Conservation (phyloP, 1,139 yeast genomes). For the Meyerozyma smithsonii region DNA sequence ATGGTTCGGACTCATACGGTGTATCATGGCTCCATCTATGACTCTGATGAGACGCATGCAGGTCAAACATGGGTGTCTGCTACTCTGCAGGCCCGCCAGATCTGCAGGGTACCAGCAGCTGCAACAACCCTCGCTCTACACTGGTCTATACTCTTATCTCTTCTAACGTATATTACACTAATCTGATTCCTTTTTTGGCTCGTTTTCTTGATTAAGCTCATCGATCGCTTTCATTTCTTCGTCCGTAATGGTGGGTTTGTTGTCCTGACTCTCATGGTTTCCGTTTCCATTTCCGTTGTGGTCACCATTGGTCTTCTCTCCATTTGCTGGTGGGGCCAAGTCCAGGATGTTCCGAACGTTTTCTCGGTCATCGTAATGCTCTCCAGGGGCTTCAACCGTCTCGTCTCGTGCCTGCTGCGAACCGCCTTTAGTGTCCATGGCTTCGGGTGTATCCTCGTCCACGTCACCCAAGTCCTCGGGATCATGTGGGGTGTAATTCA, state of each 20-base stretch:
- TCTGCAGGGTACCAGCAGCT: no score
- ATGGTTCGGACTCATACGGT: no score
- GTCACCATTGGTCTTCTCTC: slow-evolving; percentile 17
- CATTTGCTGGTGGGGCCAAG: background rate
- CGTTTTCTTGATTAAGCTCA: slow-evolving; percentile 22
- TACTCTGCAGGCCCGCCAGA: no score
- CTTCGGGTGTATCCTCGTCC: slow-evolving; percentile 68
- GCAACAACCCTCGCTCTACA: no score
- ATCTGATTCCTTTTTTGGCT: background rate
- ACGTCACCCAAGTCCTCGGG: slow-evolving; percentile 79
- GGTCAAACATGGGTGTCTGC: no score
- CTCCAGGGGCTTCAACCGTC: slow-evolving; percentile 59
- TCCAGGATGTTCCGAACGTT: background rate
- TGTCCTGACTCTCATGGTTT: slow-evolving; percentile 8
- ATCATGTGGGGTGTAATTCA: slow-evolving; percentile 86
- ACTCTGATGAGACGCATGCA: no score
- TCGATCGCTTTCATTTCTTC: slow-evolving; percentile 39
- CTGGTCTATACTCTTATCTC: background rate
- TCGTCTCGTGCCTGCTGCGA: slow-evolving; percentile 81
- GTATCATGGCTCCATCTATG: no score
- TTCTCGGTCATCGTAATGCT: slow-evolving; percentile 61
- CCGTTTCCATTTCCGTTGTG: slow-evolving; percentile 29
- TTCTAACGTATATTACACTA: slow-evolving; percentile 1
- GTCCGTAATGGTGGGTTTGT: slow-evolving; percentile 23
- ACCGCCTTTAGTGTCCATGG: slow-evolving; percentile 89